phyloP scores from a whole-genome alignment of 345 rosid genomes.

The Brassica nigra region DNA sequence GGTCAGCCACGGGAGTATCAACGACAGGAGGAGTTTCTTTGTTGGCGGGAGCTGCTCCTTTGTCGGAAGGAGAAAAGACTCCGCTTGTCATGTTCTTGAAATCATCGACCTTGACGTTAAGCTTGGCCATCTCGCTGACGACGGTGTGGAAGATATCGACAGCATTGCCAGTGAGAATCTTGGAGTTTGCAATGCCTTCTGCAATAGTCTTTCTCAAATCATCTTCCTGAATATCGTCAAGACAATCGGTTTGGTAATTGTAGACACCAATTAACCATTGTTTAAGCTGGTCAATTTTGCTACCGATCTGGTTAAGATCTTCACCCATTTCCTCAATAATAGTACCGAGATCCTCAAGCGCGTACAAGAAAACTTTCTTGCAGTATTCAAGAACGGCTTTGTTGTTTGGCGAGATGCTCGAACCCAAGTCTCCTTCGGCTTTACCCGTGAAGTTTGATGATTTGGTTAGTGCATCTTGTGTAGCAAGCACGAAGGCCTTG shows the following conservation, averaged over 20 bases:
- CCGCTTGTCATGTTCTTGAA: slow-evolving; percentile 1
- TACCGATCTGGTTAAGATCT: slow-evolving; percentile 4
- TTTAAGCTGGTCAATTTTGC: neutral
- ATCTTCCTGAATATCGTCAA: neutral
- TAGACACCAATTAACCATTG: neutral
- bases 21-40: neutral
- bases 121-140: neutral
- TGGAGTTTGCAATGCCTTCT: neutral
- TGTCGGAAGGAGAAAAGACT: neutral
- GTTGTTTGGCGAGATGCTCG: slow-evolving; percentile 1
- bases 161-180: neutral
- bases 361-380: neutral
- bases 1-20: neutral
- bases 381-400: slow-evolving; percentile 2
- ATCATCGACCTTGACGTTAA: neutral
- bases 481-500: neutral
- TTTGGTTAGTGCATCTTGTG: neutral
- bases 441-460: slow-evolving; percentile 4
- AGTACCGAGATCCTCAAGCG: neutral
- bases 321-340: neutral
- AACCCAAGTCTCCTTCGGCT: neutral
- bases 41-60: neutral
- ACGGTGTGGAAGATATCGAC: neutral
- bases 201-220: neutral
- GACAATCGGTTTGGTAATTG: slow-evolving; percentile 2